These are phyloP conservation scores for Neurospora cerealis DNA, from an alignment of 495 filamentous ascomycete genomes.

Conservation along the genomic window DNA sequence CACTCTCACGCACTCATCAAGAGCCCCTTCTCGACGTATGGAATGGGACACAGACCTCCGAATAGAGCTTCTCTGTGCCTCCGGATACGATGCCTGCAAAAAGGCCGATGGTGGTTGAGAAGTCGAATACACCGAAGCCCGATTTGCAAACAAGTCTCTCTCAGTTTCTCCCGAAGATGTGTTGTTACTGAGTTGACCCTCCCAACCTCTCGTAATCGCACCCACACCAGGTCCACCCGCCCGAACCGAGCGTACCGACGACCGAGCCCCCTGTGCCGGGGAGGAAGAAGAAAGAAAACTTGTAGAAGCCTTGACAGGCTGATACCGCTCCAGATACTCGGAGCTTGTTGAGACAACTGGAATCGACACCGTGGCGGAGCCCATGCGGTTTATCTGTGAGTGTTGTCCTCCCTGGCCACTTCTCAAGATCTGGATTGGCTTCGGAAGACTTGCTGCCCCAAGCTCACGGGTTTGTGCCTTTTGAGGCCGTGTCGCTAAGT, in stretches of 20 bases:
- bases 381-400: neutral
- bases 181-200: neutral
- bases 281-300: neutral
- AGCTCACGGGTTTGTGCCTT: neutral
- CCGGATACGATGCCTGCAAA: too few relatives aligned
- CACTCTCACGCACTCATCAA: neutral
- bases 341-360: neutral
- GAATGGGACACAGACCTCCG: neutral
- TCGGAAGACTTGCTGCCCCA: neutral
- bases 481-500: neutral
- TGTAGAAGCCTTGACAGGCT: neutral
- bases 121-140: neutral
- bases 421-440: neutral
- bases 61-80: too few relatives aligned
- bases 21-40: neutral
- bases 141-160: neutral
- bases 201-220: neutral
- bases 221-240: neutral
- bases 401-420: neutral
- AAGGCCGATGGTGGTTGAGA: neutral
- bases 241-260: neutral
- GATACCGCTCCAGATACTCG: constrained; percentile 6
- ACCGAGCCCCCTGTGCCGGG: too few relatives aligned
- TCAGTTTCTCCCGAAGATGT: neutral
- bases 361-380: neutral